Conservation (phyloP, 768 basidiomycete species). For the Tulasnella sp. region DNA sequence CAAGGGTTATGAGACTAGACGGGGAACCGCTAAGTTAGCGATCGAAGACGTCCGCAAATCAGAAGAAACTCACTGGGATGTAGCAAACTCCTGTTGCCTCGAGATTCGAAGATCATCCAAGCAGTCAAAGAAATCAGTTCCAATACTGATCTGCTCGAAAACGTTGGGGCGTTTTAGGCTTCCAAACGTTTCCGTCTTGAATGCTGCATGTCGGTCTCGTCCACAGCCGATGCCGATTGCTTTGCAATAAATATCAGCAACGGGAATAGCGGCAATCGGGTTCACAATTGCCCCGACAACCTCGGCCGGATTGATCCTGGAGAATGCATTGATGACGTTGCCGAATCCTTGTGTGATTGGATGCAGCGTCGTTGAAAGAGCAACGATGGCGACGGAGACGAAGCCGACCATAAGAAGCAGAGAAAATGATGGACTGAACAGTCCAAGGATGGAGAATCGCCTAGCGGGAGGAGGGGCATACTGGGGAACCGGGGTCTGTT, state of each 20-base stretch:
- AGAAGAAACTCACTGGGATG: conserved; percentile 10
- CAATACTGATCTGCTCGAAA: conserved; percentile 16
- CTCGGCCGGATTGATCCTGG: neutral
- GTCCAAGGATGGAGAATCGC: neutral
- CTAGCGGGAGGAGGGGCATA: neutral
- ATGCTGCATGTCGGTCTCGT: neutral
- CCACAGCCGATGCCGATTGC: conserved; percentile 17
- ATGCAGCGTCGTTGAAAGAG: neutral
- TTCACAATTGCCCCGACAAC: neutral
- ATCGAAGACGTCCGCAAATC: neutral
- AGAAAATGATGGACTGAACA: neutral
- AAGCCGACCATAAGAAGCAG: neutral
- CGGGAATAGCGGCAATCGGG: conserved; percentile 5
- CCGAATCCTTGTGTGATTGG: conserved; percentile 9
- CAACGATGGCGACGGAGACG: neutral
- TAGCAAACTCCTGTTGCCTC: conserved; percentile 9
- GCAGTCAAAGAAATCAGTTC: conserved; percentile 28
- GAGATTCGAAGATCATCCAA: conserved; percentile 21
- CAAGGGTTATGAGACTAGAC: conserved; percentile 9
- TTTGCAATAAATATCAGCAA: conserved; percentile 1
- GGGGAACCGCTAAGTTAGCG: neutral
- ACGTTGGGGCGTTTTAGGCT: neutral
- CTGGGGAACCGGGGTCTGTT: neutral
- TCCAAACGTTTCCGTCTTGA: conserved; percentile 11
- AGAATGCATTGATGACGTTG: conserved; percentile 4